Conservation (phyloP, 768 basidiomycete genomes). For the Tylopilus sp. region DNA sequence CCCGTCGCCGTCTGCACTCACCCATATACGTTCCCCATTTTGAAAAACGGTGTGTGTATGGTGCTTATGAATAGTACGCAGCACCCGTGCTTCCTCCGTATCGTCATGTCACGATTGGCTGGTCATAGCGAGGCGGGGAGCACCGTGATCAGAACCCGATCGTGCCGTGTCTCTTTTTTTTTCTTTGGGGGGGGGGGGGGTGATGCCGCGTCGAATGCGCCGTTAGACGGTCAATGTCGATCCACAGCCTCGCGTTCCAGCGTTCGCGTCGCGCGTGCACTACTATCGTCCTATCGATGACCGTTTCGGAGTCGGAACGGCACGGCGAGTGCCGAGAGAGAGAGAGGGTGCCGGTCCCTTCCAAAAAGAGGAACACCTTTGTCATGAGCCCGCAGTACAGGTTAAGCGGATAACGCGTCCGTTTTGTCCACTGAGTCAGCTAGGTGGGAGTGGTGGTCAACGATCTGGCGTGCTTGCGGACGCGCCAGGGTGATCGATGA, state of each 20-base stretch:
- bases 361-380: no score
- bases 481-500: not conserved
- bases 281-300: no score
- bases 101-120: slow-evolving; percentile 8
- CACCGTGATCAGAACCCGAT: no score
- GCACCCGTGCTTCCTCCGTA: not conserved
- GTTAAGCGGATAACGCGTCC: no score
- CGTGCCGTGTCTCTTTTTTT: no score
- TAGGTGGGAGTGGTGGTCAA: no score
- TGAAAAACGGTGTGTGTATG: not conserved
- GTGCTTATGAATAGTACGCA: not conserved
- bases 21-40: not conserved
- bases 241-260: not conserved
- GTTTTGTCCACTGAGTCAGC: no score
- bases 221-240: not conserved
- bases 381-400: no score
- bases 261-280: no score
- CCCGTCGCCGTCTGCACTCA: not conserved
- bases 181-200: not conserved
- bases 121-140: not conserved
- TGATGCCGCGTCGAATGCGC: not conserved
- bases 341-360: no score
- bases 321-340: no score
- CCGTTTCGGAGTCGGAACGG: no score
- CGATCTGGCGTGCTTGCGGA: not conserved